Evolutionary conservation across 2,329 filamentous ascomycete genomes (phyloP), one percentile per base, ranked within the genome.

Genomic region (Apiospora rasikravindrae): DNA sequence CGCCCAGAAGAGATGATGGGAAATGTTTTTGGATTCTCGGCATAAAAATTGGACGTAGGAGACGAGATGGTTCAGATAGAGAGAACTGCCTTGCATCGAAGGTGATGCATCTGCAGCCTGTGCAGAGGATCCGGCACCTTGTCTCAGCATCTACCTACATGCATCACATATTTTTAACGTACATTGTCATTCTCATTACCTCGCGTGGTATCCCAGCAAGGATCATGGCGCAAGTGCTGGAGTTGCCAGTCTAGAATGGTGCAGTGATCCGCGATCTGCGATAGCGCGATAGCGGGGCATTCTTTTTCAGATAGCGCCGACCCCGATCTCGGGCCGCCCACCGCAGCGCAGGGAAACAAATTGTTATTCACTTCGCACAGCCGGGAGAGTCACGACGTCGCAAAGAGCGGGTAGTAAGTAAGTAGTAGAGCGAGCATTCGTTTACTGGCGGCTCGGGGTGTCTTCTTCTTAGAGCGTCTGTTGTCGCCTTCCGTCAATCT

Each of bases 251-350:
- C 47, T 51, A 37, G 57, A 64, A 10, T 57, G 26, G 22, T 57
- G 26, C 51, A 33, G 57, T 64, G 29, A 64, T 40, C 33, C 33
- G 33, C 57, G 57, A 64, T 64, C 33, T 24, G 33, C 29, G 53
- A 61, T 61, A 61, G 53, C 53, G 51, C 22, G 49, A 37, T 61
- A 61, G 53, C 57, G 57, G 57, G 57, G 33, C 29, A n/a, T 13
- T n/a, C 14, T 37, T 61, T 8, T 13, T 61, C 0, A 40, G 33
- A 64, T 64, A 64, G 57, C 29, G 57, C 16, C 33, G 57, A 40
- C 57, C 57, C 57, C 57, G 57, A 64, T 64, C 33, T 64, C 57
- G 57, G 57, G 57, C 57, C 57, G 57, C 33, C 33, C 16, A 22
- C 57, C 57, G 22, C 29, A 64, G n/a, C n/a, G n/a, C n/a, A n/a